Evolutionary conservation across 176 grass and related monocot genomes (phyloP).

Genomic region (Oropetium thomaeum): DNA sequence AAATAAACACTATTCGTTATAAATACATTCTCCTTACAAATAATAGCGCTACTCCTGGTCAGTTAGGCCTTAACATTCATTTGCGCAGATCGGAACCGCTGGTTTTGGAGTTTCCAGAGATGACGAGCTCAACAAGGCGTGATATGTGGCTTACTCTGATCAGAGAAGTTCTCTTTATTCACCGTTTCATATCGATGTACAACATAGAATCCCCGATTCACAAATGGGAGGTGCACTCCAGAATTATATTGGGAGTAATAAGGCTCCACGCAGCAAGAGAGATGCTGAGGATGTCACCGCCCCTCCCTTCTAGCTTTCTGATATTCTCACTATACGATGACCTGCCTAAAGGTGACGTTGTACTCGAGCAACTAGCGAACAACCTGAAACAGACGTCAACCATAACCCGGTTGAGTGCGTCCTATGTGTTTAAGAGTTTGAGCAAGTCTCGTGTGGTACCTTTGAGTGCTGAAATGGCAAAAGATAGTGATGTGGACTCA

Average conservation of each 20-base stretch:
- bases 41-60: neutral
- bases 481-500: constrained; percentile 36
- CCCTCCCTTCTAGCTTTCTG: constrained; percentile 63
- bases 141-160: constrained; percentile 84
- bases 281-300: constrained; percentile 78
- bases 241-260: constrained; percentile 70
- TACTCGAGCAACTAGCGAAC: constrained; percentile 72
- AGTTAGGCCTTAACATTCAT: constrained; percentile 22
- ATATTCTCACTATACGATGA: constrained; percentile 76
- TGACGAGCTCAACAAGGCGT: constrained; percentile 84
- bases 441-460: constrained; percentile 28
- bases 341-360: constrained; percentile 84
- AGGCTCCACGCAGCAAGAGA: constrained; percentile 92
- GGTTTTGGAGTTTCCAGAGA: constrained; percentile 85
- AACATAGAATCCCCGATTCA: constrained; percentile 60
- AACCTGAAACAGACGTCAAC: constrained; percentile 63
- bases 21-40: neutral
- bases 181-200: constrained; percentile 67
- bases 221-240: constrained; percentile 66
- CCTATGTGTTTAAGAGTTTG: constrained; percentile 70
- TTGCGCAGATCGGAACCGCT: constrained; percentile 74
- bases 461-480: constrained; percentile 35
- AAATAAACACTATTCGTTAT: neutral
- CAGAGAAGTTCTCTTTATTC: constrained; percentile 71
- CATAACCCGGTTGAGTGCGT: constrained; percentile 58